Base-by-base conservation (phyloP, 2,329 filamentous ascomycete species). In the Microdochium paspali region DNA sequence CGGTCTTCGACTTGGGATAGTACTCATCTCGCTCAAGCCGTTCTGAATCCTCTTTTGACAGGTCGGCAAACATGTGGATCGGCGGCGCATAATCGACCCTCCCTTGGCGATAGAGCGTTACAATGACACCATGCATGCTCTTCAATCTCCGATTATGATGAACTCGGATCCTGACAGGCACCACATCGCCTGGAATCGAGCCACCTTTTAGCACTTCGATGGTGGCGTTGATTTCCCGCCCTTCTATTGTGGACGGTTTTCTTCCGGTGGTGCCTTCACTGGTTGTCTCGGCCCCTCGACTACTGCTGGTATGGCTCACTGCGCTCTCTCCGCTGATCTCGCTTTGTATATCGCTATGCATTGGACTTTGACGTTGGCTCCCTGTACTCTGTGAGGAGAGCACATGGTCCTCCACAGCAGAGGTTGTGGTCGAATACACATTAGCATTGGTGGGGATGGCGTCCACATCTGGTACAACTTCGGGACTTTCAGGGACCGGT, bases 91-190 rank as follows among this genome's bases (percentile, higher is more conserved):
- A 86, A 61, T 98, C 91, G 43, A 97, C 91, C 50, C 89, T 82
- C 23, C 90, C 90, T 64, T 95, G 87, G 42, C 93, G 82, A 62
- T 94, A 96, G 9, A 98, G 71, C 2, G 93, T 97, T 43, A 95
- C 81, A 51, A 97, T 93, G 44, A 97, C 85, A 7, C 93, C 91
- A 56, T 91, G 87, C 67, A 95, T 76, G 61, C 90, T 97, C 68
- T 91, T 89, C 59, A 97, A 80, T 49, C 83, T 79, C 64, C 94
- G 95, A 50, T 85, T 91, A 62, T 97, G 93, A 53, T 89, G 85
- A 50, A 98, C 83, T 1, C 78, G 82, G 46, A 97, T 83, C 57
- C 80, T 85, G 47, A 97, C 77, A 0, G 87, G 82, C 40, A 97
- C 73, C 23, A 79, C 79, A 56, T 97, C 93, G 15, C 93, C 93